Evolutionary conservation across 805 yeast genomes (phyloP).

Genomic region (Zygosaccharomyces kombuchaensis): DNA sequence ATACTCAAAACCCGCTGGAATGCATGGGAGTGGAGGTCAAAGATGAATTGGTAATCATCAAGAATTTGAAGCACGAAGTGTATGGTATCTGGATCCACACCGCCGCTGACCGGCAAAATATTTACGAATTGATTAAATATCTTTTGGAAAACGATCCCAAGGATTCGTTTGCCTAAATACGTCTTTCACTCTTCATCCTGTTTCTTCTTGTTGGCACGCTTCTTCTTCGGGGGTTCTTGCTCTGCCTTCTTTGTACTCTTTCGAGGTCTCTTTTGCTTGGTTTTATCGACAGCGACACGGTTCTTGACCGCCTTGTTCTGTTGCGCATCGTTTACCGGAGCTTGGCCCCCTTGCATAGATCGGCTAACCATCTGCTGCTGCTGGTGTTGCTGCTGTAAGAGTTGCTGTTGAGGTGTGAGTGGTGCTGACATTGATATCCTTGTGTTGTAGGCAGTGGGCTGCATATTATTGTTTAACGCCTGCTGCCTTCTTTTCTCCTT

Average conservation of each 20-base stretch:
- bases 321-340: not conserved
- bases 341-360: not conserved
- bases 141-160: conserved; percentile 34
- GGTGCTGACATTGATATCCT: conserved; percentile 34
- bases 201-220: conserved; percentile 28
- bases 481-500: conserved; percentile 50
- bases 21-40: conserved; percentile 64
- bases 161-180: conserved; percentile 28
- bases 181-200: conserved; percentile 7
- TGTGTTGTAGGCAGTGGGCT: conserved; percentile 29
- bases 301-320: conserved; percentile 4
- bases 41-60: conserved; percentile 65
- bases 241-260: conserved; percentile 29
- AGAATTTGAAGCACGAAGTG: conserved; percentile 62
- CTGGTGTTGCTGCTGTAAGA: conserved; percentile 25
- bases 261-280: conserved; percentile 31
- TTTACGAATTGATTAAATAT: conserved; percentile 44
- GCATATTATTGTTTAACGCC: conserved; percentile 31
- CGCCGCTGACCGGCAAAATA: conserved; percentile 57
- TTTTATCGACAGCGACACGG: conserved; percentile 20
- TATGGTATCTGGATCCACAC: conserved; percentile 78
- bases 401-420: conserved; percentile 29
- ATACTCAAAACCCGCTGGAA: conserved; percentile 32
- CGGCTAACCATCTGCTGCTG: conserved; percentile 4
- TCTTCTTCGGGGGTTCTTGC: conserved; percentile 27